phyloP scores from a whole-genome alignment of 176 grass and related monocot genomes.

The Musa acuminata region DNA sequence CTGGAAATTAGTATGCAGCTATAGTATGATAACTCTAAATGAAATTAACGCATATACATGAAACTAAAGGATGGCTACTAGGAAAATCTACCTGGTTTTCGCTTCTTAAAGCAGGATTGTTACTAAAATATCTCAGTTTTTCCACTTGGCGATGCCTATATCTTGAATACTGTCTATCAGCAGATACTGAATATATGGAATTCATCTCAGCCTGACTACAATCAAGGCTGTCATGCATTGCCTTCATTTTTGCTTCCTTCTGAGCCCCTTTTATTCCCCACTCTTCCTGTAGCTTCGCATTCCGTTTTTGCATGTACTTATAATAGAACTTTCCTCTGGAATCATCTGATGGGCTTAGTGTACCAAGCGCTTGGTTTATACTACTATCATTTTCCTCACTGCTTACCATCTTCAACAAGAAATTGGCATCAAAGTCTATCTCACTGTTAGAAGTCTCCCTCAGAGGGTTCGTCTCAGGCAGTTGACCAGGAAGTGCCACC shows the following conservation, averaged over 20 bases:
- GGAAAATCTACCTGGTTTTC: slow-evolving; percentile 25
- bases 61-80: not conserved
- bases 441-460: slow-evolving; percentile 30
- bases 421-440: slow-evolving; percentile 42
- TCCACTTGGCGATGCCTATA: slow-evolving; percentile 22
- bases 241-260: slow-evolving; percentile 79
- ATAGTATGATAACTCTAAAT: not conserved
- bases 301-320: slow-evolving; percentile 80
- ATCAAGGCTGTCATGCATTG: slow-evolving; percentile 82
- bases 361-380: slow-evolving; percentile 40
- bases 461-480: slow-evolving; percentile 24
- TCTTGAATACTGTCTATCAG: slow-evolving; percentile 26
- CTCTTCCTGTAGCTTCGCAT: slow-evolving; percentile 83
- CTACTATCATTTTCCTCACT: slow-evolving; percentile 32
- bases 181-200: slow-evolving; percentile 55
- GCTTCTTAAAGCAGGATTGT: slow-evolving; percentile 38
- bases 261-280: slow-evolving; percentile 58
- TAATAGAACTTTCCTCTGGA: slow-evolving; percentile 91
- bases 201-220: slow-evolving; percentile 73
- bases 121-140: slow-evolving; percentile 40
- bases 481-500: slow-evolving; percentile 29
- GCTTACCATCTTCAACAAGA: slow-evolving; percentile 68
- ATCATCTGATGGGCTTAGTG: slow-evolving; percentile 59
- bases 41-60: not conserved
- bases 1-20: not conserved